A percentile compares a stretch with the other conserved stretches of the same genome.
Conservation (phyloP, 2,329 filamentous ascomycete species). For the Penicillium sp. region DNA sequence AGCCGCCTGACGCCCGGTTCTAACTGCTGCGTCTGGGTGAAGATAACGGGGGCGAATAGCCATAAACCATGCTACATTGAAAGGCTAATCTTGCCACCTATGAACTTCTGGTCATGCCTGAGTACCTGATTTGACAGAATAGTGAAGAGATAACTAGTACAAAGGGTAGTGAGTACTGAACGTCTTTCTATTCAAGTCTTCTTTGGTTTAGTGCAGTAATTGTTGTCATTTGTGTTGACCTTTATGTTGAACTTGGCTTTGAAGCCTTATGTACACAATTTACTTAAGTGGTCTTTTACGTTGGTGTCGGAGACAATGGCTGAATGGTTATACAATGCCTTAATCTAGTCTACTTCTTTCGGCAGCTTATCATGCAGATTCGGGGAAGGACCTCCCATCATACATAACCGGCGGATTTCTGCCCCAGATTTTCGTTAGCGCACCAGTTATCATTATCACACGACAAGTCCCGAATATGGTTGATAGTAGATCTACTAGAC, state of each 20-base stretch:
- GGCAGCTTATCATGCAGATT: neutral
- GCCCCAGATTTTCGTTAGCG: neutral
- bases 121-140: neutral
- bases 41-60: neutral
- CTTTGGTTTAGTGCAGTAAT: neutral
- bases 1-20: neutral
- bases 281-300: too few species aligned
- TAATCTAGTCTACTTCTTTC: neutral
- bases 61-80: neutral
- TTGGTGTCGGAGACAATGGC: neutral
- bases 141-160: neutral
- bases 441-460: neutral
- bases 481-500: neutral
- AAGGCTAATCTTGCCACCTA: neutral
- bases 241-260: neutral
- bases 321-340: neutral
- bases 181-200: neutral
- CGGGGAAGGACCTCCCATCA: neutral
- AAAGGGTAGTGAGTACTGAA: neutral
- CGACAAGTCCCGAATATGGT: neutral
- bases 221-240: neutral
- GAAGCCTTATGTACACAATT: too few species aligned
- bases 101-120: neutral
- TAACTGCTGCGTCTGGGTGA: neutral
- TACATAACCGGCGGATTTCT: neutral